Evolutionary conservation across 352 stramenopile species (phyloP).

Genomic region (Phytopythium chamaehyphon): DNA sequence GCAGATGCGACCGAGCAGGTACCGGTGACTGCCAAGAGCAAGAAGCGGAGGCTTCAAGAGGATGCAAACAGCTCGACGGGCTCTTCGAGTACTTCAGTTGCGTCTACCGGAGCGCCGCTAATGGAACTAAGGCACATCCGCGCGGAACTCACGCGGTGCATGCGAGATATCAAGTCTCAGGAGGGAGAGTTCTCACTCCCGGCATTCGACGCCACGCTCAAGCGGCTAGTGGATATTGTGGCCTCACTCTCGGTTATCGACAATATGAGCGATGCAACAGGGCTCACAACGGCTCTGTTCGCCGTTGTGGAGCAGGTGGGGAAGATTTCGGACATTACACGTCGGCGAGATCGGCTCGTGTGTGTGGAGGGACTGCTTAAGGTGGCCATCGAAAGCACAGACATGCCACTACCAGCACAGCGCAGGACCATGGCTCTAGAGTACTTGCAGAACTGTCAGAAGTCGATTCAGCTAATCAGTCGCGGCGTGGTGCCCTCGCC

Average conservation of each 20-base stretch:
- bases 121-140: conserved; percentile 3
- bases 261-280: conserved; percentile 25
- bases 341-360: conserved; percentile 41
- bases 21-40: conserved; percentile 15
- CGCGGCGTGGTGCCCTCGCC: conserved; percentile 2
- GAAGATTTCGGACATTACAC: conserved; percentile 25
- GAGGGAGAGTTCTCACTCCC: conserved; percentile 35
- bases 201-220: conserved; percentile 39
- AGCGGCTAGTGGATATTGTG: conserved; percentile 39
- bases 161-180: conserved; percentile 8
- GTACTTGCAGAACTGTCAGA: conserved; percentile 42
- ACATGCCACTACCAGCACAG: conserved; percentile 22
- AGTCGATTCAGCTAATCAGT: conserved; percentile 29
- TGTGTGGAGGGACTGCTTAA: conserved; percentile 45
- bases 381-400: conserved; percentile 20
- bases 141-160: conserved; percentile 26
- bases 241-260: conserved; percentile 34
- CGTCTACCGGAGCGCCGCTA: not conserved
- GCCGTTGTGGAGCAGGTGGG: conserved; percentile 38
- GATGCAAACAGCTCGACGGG: conserved; percentile 10
- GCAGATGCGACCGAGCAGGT: conserved; percentile 2
- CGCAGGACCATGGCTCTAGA: conserved; percentile 30
- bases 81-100: not conserved
- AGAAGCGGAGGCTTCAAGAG: conserved; percentile 24
- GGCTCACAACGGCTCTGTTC: conserved; percentile 33